Conservation (phyloP, 2,329 filamentous ascomycete species). For the Colletotrichum sp. region DNA sequence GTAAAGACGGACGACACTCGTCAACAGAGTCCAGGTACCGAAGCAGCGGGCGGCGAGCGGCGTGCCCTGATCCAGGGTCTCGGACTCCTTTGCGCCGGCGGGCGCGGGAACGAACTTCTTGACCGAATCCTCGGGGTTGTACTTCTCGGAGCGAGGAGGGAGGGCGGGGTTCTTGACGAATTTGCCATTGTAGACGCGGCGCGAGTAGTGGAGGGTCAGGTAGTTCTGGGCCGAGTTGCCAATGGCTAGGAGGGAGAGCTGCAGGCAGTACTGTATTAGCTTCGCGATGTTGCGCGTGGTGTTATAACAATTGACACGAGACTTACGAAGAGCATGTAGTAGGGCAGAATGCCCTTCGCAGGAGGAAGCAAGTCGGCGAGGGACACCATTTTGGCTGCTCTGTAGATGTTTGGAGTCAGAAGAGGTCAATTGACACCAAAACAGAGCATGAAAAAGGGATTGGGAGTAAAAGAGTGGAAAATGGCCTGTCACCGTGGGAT, state of each 20-base stretch:
- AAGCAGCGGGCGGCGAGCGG: constrained; percentile 81
- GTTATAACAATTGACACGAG: background rate
- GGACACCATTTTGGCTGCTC: constrained; percentile 44
- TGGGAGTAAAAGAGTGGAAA: background rate
- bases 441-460: background rate
- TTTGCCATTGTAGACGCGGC: constrained; percentile 81
- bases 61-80: constrained; percentile 67
- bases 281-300: background rate
- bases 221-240: constrained; percentile 89
- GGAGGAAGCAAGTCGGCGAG: constrained; percentile 50
- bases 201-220: constrained; percentile 77
- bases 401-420: background rate
- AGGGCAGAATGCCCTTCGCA: constrained; percentile 60
- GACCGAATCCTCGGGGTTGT: constrained; percentile 57
- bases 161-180: constrained; percentile 58
- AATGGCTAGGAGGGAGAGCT: constrained; percentile 84
- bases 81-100: constrained; percentile 47
- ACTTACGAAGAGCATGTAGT: constrained; percentile 63
- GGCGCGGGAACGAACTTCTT: constrained; percentile 55
- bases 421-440: background rate
- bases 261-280: background rate
- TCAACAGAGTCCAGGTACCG: constrained; percentile 86
- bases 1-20: constrained; percentile 78
- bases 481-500: background rate
- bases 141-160: constrained; percentile 41